A percentile compares a stretch with the other conserved stretches of the same genome.
These are phyloP conservation scores for Cucumis cinereus DNA, from an alignment of 306 rosid genomes.

Conservation along the genomic window DNA sequence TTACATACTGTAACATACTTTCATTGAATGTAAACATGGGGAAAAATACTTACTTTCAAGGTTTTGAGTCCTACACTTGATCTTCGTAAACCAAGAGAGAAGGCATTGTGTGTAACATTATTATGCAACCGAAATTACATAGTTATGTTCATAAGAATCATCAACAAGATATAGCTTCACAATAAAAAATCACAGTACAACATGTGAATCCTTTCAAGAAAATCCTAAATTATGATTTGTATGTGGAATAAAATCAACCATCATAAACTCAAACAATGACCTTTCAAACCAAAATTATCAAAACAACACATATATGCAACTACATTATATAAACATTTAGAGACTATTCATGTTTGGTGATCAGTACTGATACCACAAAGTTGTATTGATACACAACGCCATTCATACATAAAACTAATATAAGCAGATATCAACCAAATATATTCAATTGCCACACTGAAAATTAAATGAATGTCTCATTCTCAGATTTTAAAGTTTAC, in stretches of 20 bases:
- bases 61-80: not conserved
- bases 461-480: too few species aligned
- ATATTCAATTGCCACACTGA: too few species aligned
- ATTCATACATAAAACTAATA: too few species aligned
- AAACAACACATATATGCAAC: not conserved
- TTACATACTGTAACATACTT: too few species aligned
- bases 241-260: not conserved
- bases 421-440: too few species aligned
- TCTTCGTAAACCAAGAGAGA: not conserved
- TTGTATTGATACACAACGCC: too few species aligned
- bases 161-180: not conserved
- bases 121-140: not conserved
- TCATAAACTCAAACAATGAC: not conserved
- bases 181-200: not conserved
- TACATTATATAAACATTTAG: not conserved
- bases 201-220: not conserved
- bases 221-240: not conserved
- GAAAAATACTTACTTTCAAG: too few species aligned
- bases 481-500: too few species aligned
- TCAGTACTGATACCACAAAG: too few species aligned
- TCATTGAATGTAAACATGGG: too few species aligned
- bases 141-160: not conserved
- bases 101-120: not conserved
- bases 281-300: not conserved
- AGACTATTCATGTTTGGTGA: too few species aligned